Conservation (phyloP, 1,284 basidiomycete species). For the Naganishia sp. region DNA sequence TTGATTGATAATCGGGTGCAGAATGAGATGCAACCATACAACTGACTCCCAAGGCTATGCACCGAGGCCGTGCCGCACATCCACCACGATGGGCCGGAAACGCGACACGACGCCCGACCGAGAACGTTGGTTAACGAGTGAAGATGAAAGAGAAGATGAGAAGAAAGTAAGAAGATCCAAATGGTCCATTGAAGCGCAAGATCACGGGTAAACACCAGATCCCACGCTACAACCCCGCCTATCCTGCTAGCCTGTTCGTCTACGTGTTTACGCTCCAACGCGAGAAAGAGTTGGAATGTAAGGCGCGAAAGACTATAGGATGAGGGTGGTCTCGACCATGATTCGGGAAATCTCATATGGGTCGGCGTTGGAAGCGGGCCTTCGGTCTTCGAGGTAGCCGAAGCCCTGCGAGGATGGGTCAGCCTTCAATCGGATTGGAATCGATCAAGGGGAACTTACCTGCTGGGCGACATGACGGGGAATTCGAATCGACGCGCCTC, state of each 20-base stretch:
- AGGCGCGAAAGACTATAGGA: constrained; percentile 39
- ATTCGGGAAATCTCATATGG: constrained; percentile 83
- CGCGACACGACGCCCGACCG: not conserved
- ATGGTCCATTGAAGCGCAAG: constrained; percentile 6
- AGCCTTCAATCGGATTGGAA: not conserved
- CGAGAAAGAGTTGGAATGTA: constrained; percentile 4
- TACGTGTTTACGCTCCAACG: constrained; percentile 8
- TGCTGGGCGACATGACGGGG: constrained; percentile 82
- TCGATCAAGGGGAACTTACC: not conserved
- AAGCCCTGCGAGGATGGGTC: constrained; percentile 64
- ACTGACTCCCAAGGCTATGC: constrained; percentile 16
- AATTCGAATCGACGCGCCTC: constrained; percentile 74
- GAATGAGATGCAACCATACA: constrained; percentile 23
- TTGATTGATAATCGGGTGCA: constrained; percentile 18
- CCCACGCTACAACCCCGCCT: constrained; percentile 16
- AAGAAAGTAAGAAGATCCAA: not conserved
- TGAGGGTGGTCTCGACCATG: constrained; percentile 84
- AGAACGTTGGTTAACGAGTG: constrained; percentile 7
- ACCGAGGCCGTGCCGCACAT: not conserved
- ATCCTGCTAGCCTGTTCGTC: constrained; percentile 1
- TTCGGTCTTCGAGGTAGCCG: constrained; percentile 95
- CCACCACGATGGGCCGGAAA: not conserved
- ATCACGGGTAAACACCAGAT: not conserved
- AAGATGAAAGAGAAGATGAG: not conserved
- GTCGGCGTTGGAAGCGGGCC: constrained; percentile 96